These are phyloP conservation scores for Pseudopyricularia javanii DNA, from an alignment of 2,329 filamentous ascomycete species.

Conservation along the genomic window DNA sequence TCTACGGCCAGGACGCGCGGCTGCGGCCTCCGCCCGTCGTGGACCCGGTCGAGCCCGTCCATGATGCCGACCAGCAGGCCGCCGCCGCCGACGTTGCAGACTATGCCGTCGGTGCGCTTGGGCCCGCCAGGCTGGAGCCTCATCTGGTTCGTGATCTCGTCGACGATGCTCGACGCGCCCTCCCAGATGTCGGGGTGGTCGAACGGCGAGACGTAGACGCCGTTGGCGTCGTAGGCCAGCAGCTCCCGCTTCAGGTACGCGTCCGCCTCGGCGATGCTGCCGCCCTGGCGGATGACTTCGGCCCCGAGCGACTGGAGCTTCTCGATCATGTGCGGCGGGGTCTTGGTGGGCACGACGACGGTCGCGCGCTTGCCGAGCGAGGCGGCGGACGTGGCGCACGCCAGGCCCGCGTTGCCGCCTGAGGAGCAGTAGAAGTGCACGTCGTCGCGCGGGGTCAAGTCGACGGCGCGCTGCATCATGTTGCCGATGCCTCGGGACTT, in stretches of 20 bases:
- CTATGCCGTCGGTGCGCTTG: constrained; percentile 28
- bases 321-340: constrained; percentile 52
- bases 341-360: constrained; percentile 57
- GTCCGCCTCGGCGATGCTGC: constrained; percentile 59
- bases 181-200: constrained; percentile 55
- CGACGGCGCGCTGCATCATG: constrained; percentile 43
- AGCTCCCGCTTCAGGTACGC: constrained; percentile 45
- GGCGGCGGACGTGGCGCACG: constrained; percentile 59
- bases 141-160: constrained; percentile 26
- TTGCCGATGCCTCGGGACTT: constrained; percentile 69
- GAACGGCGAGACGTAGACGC: constrained; percentile 55
- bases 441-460: constrained; percentile 19
- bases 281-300: constrained; percentile 53
- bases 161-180: constrained; percentile 46
- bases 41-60: constrained; percentile 40
- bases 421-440: constrained; percentile 62
- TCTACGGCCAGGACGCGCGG: constrained; percentile 56
- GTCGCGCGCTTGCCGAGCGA: constrained; percentile 51
- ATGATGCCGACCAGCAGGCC: constrained; percentile 59
- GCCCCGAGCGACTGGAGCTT: constrained; percentile 55
- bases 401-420: constrained; percentile 71
- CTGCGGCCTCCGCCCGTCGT: constrained; percentile 3
- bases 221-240: constrained; percentile 24
- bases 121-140: constrained; percentile 9
- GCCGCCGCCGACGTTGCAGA: constrained; percentile 61